Evolutionary conservation across 2,329 filamentous ascomycete genomes (phyloP).

Genomic region (Pseudocercospora eumusae): DNA sequence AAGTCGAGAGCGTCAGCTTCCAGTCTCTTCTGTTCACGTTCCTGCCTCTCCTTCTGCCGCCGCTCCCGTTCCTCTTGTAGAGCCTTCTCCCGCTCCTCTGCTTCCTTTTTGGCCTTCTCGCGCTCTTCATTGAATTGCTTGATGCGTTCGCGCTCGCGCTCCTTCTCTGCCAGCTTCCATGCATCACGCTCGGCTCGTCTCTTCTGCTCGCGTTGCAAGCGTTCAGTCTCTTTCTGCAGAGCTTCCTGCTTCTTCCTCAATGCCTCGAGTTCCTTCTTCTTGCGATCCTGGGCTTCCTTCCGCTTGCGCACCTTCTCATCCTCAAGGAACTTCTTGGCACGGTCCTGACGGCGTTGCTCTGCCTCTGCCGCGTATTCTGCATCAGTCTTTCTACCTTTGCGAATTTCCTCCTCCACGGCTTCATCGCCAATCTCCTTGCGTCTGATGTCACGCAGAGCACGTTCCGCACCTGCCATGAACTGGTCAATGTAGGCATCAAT

Average conservation of each 20-base stretch:
- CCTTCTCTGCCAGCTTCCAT: constrained; percentile 47
- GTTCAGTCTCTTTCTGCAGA: constrained; percentile 45
- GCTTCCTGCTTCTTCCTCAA: constrained; percentile 53
- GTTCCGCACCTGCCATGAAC: constrained; percentile 65
- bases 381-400: constrained; percentile 70
- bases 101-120: constrained; percentile 43
- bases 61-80: constrained; percentile 51
- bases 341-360: constrained; percentile 59
- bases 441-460: constrained; percentile 68
- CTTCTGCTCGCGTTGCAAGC: constrained; percentile 51
- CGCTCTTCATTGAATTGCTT: constrained; percentile 55
- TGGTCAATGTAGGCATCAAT: constrained; percentile 68
- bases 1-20: constrained; percentile 58
- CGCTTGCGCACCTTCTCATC: constrained; percentile 61
- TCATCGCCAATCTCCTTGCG: constrained; percentile 69
- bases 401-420: constrained; percentile 64
- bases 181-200: constrained; percentile 53
- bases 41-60: constrained; percentile 42
- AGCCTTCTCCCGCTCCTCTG: constrained; percentile 56
- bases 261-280: constrained; percentile 53
- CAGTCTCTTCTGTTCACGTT: constrained; percentile 55
- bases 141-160: constrained; percentile 57
- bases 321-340: constrained; percentile 63
- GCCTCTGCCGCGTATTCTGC: constrained; percentile 71
- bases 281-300: constrained; percentile 62